phyloP scores from a whole-genome alignment of 2,329 filamentous ascomycete genomes.

The Zopfia rhizophila region DNA sequence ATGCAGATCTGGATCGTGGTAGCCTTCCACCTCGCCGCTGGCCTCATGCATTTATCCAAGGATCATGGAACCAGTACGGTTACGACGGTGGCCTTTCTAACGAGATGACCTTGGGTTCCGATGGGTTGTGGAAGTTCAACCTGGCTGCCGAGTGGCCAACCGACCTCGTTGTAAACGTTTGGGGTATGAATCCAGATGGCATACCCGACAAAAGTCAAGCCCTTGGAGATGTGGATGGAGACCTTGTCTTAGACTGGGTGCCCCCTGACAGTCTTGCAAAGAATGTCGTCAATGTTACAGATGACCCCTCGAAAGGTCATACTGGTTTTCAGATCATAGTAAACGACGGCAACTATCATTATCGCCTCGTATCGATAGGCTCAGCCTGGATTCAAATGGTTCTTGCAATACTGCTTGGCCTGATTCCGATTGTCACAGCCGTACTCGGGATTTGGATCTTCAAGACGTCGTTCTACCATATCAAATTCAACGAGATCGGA shows the following conservation, averaged over 20 bases:
- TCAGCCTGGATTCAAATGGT: conserved; percentile 64
- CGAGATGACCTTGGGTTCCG: conserved; percentile 59
- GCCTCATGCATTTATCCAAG: conserved; percentile 71
- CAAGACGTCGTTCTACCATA: conserved; percentile 70
- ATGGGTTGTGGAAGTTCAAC: conserved; percentile 67
- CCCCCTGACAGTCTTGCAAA: conserved; percentile 67
- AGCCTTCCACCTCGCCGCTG: conserved; percentile 59
- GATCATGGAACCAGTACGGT: conserved; percentile 71
- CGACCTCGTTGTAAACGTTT: conserved; percentile 70
- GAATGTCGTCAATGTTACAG: conserved; percentile 69
- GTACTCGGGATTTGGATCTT: conserved; percentile 64
- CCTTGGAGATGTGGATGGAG: conserved; percentile 70
- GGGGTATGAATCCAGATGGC: conserved; percentile 73
- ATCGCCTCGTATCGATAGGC: conserved; percentile 64
- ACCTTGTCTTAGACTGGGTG: conserved; percentile 70
- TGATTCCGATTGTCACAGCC: conserved; percentile 64
- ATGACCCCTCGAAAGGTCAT: conserved; percentile 64
- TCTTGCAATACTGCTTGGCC: conserved; percentile 64
- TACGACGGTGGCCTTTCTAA: conserved; percentile 70
- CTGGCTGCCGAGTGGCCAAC: conserved; percentile 73
- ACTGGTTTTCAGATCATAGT: conserved; percentile 66
- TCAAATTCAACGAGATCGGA: conserved; percentile 71
- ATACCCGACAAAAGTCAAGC: conserved; percentile 69
- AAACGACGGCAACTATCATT: conserved; percentile 65
- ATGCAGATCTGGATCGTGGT: conserved; percentile 63